phyloP scores from a whole-genome alignment of 257 asterid genomes.

The Jaltomata sinuosa region DNA sequence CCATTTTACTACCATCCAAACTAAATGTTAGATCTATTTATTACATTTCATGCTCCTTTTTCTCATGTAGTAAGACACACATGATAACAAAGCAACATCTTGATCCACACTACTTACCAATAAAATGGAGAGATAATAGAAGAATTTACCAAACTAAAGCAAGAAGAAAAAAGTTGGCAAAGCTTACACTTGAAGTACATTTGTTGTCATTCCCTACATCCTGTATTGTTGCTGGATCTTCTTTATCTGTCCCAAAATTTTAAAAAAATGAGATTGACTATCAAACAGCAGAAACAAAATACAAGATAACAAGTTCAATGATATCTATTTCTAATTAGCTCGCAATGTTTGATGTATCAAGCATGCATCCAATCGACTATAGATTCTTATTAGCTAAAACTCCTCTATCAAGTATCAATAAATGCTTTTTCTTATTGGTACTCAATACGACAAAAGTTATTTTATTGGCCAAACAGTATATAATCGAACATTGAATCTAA shows the following conservation, averaged over 20 bases:
- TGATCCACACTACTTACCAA: neutral
- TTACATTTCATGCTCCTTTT: neutral
- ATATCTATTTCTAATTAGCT: neutral
- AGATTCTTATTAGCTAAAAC: neutral
- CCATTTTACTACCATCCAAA: neutral
- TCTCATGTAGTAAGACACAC: neutral
- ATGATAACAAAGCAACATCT: neutral
- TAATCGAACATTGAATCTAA: neutral
- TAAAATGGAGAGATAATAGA: neutral
- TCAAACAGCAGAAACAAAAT: neutral
- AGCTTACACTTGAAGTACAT: conserved; percentile 22
- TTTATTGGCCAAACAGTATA: neutral
- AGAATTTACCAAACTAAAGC: neutral
- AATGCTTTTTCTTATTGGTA: neutral
- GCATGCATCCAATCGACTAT: neutral
- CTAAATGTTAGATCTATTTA: neutral
- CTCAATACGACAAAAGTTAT: neutral
- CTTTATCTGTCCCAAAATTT: conserved; percentile 11
- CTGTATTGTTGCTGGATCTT: conserved; percentile 5
- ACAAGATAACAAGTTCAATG: neutral
- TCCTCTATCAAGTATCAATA: neutral
- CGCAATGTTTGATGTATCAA: neutral
- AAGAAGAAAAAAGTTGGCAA: neutral
- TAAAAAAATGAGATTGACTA: neutral
- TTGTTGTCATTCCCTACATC: conserved; percentile 9